A percentile compares a stretch with the other conserved stretches of the same genome.
Conservation (phyloP, 225 moss, liverwort and hornwort genomes). For the Sphagnum contortum region DNA sequence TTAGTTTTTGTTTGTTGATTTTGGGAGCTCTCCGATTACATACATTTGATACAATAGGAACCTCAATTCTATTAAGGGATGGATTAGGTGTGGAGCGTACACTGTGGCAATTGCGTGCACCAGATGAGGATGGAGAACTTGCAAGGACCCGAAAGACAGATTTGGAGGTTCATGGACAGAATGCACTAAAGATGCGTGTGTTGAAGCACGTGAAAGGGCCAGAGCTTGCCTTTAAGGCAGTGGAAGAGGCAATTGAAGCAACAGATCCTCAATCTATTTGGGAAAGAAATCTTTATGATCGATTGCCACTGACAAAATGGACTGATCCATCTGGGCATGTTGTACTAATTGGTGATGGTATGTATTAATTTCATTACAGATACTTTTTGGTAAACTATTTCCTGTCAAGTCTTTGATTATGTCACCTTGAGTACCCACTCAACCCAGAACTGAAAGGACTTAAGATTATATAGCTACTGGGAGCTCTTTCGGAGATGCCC, state of each 20-base stretch:
- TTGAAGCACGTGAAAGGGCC: slow-evolving; percentile 24
- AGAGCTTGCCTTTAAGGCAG: no score
- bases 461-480: not conserved
- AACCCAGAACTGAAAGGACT: not conserved
- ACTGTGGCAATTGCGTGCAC: slow-evolving; percentile 21
- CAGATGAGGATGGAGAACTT: slow-evolving; percentile 26
- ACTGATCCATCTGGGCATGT: slow-evolving; percentile 20
- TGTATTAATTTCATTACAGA: not conserved
- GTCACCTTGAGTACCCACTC: no score
- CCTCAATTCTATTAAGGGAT: no score
- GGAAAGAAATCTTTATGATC: slow-evolving; percentile 37
- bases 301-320: slow-evolving; percentile 39
- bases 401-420: no score
- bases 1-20: no score
- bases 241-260: slow-evolving; percentile 25
- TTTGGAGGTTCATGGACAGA: slow-evolving; percentile 8
- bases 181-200: slow-evolving; percentile 33
- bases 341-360: slow-evolving; percentile 45
- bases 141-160: slow-evolving; percentile 12
- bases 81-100: slow-evolving; percentile 20
- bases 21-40: no score
- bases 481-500: not conserved
- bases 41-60: no score
- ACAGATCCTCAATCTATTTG: slow-evolving; percentile 30
- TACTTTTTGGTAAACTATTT: slow-evolving; percentile 1